Evolutionary conservation across 2,329 filamentous ascomycete genomes (phyloP).

Genomic region (Hymenoscyphus linearis): DNA sequence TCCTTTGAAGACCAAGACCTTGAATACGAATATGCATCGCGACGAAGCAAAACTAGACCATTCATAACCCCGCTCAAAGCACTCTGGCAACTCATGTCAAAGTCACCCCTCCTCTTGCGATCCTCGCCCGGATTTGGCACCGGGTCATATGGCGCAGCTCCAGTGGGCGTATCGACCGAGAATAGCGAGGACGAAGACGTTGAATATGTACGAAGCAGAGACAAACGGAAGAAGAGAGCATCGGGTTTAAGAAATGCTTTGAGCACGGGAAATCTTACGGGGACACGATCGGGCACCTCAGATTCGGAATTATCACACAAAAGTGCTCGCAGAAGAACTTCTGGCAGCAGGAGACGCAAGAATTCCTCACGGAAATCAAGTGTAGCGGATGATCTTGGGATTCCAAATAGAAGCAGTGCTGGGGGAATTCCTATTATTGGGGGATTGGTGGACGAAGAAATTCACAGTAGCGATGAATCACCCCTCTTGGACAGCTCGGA

Average conservation of each 20-base stretch:
- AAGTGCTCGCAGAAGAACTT: slow-evolving; percentile 10
- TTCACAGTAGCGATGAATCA: slow-evolving; percentile 11
- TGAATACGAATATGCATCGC: slow-evolving; percentile 11
- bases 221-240: slow-evolving; percentile 24
- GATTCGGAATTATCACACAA: slow-evolving; percentile 8
- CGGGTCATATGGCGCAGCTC: slow-evolving; percentile 55
- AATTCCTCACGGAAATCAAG: slow-evolving; percentile 2
- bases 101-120: slow-evolving; percentile 51
- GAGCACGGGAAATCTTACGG: slow-evolving; percentile 15
- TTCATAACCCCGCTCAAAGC: slow-evolving; percentile 19
- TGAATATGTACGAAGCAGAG: slow-evolving; percentile 19
- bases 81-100: slow-evolving; percentile 35
- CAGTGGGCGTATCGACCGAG: slow-evolving; percentile 38
- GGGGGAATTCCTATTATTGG: slow-evolving; percentile 20
- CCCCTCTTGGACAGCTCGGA: slow-evolving; percentile 29
- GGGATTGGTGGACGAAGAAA: neutral
- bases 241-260: slow-evolving; percentile 25
- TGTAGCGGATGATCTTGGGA: slow-evolving; percentile 20
- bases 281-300: slow-evolving; percentile 7
- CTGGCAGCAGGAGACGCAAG: slow-evolving; percentile 11
- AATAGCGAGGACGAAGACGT: slow-evolving; percentile 32
- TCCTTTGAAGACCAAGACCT: slow-evolving; percentile 8
- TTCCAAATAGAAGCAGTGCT: slow-evolving; percentile 20
- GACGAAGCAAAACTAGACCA: slow-evolving; percentile 3
- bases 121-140: slow-evolving; percentile 56